These are phyloP conservation scores for Apophysomyces variabilis DNA, from an alignment of 371 early-diverging fungal species.

Conservation along the genomic window DNA sequence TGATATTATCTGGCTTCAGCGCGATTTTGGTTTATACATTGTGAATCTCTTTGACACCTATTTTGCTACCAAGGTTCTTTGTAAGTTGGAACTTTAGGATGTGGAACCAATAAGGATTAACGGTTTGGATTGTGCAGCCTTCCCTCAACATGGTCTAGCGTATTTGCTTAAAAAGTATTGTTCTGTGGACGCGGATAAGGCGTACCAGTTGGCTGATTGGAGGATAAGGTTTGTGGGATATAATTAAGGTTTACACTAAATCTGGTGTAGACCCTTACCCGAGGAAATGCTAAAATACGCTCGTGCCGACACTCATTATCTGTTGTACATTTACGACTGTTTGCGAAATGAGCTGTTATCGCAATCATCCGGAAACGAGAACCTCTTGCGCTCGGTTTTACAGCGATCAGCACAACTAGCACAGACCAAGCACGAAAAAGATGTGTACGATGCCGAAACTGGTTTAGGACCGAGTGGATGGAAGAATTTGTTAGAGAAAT, in stretches of 20 bases:
- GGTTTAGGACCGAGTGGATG: conserved; percentile 83
- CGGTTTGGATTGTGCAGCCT: conserved; percentile 27
- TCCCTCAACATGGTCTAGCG: conserved; percentile 80
- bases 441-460: conserved; percentile 74
- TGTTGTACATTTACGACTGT: conserved; percentile 91
- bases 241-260: background rate
- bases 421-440: conserved; percentile 75
- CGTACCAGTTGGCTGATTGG: conserved; percentile 98
- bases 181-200: conserved; percentile 86
- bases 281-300: conserved; percentile 94
- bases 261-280: conserved; percentile 77
- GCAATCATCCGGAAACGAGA: conserved; percentile 60
- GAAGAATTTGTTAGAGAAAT: conserved; percentile 68
- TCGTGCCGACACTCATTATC: conserved; percentile 93
- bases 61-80: conserved; percentile 86
- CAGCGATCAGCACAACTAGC: conserved; percentile 73
- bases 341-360: conserved; percentile 83
- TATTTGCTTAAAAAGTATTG: conserved; percentile 82
- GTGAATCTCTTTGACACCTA: conserved; percentile 97
- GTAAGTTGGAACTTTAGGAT: conserved; percentile 24
- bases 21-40: conserved; percentile 95
- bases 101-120: background rate
- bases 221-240: conserved; percentile 70
- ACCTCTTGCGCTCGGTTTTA: conserved; percentile 70
- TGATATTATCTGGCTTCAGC: conserved; percentile 98